These are phyloP conservation scores for Picea sitchensis DNA, from an alignment of 75 land plant genomes.

Conservation along the genomic window DNA sequence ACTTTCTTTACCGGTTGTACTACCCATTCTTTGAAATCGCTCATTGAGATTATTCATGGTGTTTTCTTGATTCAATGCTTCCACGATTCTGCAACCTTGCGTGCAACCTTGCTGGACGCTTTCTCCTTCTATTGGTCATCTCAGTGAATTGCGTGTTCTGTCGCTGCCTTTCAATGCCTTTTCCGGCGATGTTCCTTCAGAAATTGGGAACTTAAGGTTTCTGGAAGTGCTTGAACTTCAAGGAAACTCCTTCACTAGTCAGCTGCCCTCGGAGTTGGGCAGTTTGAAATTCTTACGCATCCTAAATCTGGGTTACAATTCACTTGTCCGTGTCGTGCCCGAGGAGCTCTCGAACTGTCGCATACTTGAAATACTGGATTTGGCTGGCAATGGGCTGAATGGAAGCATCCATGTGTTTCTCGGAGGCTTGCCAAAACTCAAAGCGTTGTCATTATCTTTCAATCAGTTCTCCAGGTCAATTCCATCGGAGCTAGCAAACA, in stretches of 20 bases:
- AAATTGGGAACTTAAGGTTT: slow-evolving; percentile 38
- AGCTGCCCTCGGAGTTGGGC: slow-evolving; percentile 35
- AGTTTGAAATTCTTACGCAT: slow-evolving; percentile 27
- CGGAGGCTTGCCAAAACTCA: slow-evolving; percentile 30
- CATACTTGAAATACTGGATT: slow-evolving; percentile 37
- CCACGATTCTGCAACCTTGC: slow-evolving; percentile 1
- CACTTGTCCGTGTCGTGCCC: slow-evolving; percentile 41
- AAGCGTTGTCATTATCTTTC: slow-evolving; percentile 37
- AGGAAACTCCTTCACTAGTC: slow-evolving; percentile 46
- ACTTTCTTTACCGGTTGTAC: too few relatives aligned
- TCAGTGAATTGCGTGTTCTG: slow-evolving; percentile 1
- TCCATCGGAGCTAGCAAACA: slow-evolving; percentile 29
- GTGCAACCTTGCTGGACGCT: slow-evolving; percentile 11
- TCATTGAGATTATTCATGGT: too few relatives aligned
- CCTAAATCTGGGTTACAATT: slow-evolving; percentile 46
- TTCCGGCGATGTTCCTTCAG: slow-evolving; percentile 3
- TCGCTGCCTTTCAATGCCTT: slow-evolving; percentile 2
- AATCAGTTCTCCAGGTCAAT: slow-evolving; percentile 51
- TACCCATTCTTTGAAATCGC: too few relatives aligned
- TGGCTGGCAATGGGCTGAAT: slow-evolving; percentile 52
- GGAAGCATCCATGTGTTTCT: slow-evolving; percentile 52
- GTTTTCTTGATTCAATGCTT: too few relatives aligned
- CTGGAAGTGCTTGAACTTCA: slow-evolving; percentile 62
- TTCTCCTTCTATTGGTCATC: slow-evolving; percentile 4
- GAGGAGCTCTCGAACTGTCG: slow-evolving; percentile 18